These are phyloP conservation scores for Solanum chaucha DNA, from an alignment of 257 asterid species.

Conservation along the genomic window DNA sequence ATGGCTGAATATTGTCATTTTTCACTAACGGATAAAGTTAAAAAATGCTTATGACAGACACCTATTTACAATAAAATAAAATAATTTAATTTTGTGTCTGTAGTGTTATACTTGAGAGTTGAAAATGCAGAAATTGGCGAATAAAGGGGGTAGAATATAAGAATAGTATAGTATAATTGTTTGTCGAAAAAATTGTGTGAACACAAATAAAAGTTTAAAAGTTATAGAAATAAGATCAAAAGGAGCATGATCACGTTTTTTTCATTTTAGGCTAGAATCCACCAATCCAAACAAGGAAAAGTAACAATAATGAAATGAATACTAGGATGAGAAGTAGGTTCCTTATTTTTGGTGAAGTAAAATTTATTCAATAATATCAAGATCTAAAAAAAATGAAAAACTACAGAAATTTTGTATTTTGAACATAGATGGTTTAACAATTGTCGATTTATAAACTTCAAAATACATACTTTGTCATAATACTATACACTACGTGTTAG, in stretches of 20 bases:
- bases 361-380: too few species aligned
- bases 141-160: neutral
- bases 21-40: neutral
- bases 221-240: neutral
- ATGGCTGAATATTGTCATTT: neutral
- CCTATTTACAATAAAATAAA: neutral
- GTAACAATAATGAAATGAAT: neutral
- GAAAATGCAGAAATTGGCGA: neutral
- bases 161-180: too few species aligned
- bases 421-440: neutral
- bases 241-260: neutral
- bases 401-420: too few species aligned
- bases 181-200: neutral
- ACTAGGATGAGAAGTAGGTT: too few species aligned
- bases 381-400: too few species aligned
- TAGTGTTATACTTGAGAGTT: neutral
- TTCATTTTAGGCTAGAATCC: neutral
- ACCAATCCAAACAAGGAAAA: neutral
- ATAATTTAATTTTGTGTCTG: neutral
- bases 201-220: neutral
- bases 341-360: too few species aligned
- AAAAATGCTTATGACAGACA: neutral
- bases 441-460: neutral
- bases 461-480: neutral
- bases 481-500: neutral